Evolutionary conservation across 371 early-diverging fungal genomes (phyloP).

Genomic region (Apophysomyces ossiformis): DNA sequence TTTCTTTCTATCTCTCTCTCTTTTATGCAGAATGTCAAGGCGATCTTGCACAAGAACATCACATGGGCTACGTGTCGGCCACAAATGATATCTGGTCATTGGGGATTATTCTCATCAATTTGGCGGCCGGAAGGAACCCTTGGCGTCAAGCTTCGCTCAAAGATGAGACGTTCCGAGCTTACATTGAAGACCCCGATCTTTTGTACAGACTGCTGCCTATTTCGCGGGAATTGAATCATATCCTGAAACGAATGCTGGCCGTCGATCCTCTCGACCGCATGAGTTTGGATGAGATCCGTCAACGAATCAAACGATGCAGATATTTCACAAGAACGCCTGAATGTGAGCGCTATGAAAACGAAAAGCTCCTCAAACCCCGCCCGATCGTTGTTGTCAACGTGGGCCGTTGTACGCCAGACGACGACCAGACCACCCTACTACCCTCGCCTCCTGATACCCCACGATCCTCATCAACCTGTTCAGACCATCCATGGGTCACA

Average conservation of each 20-base stretch:
- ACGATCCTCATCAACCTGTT: not conserved
- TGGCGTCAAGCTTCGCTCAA: slow-evolving; percentile 77
- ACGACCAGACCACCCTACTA: not conserved
- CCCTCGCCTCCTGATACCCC: slow-evolving; percentile 1
- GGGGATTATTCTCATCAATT: slow-evolving; percentile 82
- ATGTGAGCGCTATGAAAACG: slow-evolving; percentile 27
- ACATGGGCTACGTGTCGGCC: slow-evolving; percentile 67
- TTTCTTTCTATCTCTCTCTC: too few species aligned
- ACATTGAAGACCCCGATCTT: slow-evolving; percentile 60
- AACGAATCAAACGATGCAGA: slow-evolving; percentile 59
- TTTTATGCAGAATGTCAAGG: slow-evolving; percentile 73
- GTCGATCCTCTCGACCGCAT: slow-evolving; percentile 74
- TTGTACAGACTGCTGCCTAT: slow-evolving; percentile 72
- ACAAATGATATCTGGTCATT: slow-evolving; percentile 88
- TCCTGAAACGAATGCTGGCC: slow-evolving; percentile 76
- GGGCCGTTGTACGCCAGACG: too few species aligned
- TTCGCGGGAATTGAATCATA: slow-evolving; percentile 70
- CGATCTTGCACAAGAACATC: slow-evolving; percentile 46
- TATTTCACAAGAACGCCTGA: slow-evolving; percentile 58
- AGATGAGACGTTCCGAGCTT: slow-evolving; percentile 79
- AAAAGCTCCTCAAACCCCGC: not conserved
- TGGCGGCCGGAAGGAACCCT: slow-evolving; percentile 78
- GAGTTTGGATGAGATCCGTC: slow-evolving; percentile 64
- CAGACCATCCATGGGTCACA: not conserved
- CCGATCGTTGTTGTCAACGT: not conserved